phyloP scores from a whole-genome alignment of 768 basidiomycete species.

The Chlorophyllum brunneum region DNA sequence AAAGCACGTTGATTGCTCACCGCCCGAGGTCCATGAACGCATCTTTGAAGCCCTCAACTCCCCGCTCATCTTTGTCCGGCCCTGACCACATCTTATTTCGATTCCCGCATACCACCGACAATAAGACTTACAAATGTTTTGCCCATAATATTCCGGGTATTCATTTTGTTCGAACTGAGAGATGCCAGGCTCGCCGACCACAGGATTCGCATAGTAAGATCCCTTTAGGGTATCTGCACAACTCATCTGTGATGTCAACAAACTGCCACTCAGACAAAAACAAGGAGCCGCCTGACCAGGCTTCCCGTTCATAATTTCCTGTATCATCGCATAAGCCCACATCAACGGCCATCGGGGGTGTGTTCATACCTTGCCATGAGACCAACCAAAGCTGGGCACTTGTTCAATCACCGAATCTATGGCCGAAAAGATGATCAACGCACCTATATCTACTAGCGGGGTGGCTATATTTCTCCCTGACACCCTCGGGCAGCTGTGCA shows the following conservation, averaged over 20 bases:
- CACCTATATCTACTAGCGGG: constrained; percentile 72
- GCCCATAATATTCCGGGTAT: constrained; percentile 83
- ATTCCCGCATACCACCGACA: neutral
- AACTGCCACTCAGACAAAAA: neutral
- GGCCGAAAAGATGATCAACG: constrained; percentile 16
- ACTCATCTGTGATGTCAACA: neutral
- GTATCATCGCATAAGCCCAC: constrained; percentile 4
- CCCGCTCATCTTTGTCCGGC: constrained; percentile 55
- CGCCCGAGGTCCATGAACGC: constrained; percentile 85
- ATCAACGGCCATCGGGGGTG: neutral
- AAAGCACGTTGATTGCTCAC: constrained; percentile 28
- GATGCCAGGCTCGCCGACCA: constrained; percentile 64
- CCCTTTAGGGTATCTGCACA: constrained; percentile 78
- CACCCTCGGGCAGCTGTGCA: constrained; percentile 60
- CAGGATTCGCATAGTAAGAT: constrained; percentile 90
- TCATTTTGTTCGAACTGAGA: constrained; percentile 44
- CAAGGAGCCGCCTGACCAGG: constrained; percentile 43
- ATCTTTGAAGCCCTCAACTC: constrained; percentile 73
- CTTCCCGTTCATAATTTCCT: constrained; percentile 97
- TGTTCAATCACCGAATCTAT: neutral
- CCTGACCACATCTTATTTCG: constrained; percentile 34
- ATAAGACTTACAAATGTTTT: constrained; percentile 75
- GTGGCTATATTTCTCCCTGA: constrained; percentile 74
- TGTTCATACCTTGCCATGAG: constrained; percentile 76
- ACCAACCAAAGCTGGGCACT: constrained; percentile 84